These are phyloP conservation scores for Diplodia seriata DNA, from an alignment of 2,329 filamentous ascomycete genomes.

Conservation along the genomic window DNA sequence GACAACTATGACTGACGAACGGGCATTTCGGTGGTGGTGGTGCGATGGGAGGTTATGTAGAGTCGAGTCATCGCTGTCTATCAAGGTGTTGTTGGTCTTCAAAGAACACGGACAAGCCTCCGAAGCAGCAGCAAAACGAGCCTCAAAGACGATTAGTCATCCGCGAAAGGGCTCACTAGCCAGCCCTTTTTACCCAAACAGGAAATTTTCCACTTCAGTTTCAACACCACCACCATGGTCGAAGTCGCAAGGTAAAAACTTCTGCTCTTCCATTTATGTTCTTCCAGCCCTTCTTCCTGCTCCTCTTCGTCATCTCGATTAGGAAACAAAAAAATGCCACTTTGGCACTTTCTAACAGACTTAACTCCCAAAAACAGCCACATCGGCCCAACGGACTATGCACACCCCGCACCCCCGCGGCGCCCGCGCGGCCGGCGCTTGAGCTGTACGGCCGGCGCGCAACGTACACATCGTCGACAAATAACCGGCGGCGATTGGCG, in stretches of 20 bases:
- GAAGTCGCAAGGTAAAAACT: conserved; percentile 7
- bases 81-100: background rate
- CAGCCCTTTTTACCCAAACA: background rate
- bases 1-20: conserved; percentile 13
- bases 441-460: no score
- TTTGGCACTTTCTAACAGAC: no score
- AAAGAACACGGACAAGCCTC: no score
- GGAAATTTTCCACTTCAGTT: background rate
- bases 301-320: background rate
- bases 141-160: background rate
- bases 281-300: background rate
- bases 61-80: background rate
- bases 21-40: background rate
- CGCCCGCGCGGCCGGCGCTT: background rate
- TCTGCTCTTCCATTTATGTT: no score
- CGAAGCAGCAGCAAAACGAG: no score
- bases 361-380: background rate
- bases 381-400: background rate
- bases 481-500: no score
- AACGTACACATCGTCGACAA: no score
- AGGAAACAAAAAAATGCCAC: no score
- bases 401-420: conserved; percentile 3
- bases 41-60: background rate
- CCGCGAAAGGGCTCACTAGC: no score
- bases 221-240: background rate